These are phyloP conservation scores for Neonectria punicea DNA, from an alignment of 2,329 filamentous ascomycete species.

Conservation along the genomic window DNA sequence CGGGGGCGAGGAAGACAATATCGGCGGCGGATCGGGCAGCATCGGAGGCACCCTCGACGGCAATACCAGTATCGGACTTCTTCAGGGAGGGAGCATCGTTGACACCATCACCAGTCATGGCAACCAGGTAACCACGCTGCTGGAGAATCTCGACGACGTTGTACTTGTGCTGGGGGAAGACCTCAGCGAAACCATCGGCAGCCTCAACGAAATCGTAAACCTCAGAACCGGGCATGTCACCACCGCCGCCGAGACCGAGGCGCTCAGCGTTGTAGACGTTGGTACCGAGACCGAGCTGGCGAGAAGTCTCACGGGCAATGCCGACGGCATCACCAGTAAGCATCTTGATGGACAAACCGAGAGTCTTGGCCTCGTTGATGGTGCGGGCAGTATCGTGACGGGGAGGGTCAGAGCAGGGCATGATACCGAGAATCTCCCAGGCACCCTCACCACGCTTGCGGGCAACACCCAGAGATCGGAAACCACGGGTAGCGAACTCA, in stretches of 20 bases:
- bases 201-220: slow-evolving; percentile 96
- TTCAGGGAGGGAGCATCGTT: slow-evolving; percentile 93
- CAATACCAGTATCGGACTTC: slow-evolving; percentile 96
- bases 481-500: slow-evolving; percentile 91
- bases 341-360: slow-evolving; percentile 95
- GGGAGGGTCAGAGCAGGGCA: slow-evolving; percentile 93
- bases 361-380: slow-evolving; percentile 86
- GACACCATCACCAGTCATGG: slow-evolving; percentile 96
- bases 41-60: slow-evolving; percentile 91
- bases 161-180: slow-evolving; percentile 93
- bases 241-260: slow-evolving; percentile 87
- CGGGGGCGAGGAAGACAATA: slow-evolving; percentile 92
- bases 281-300: slow-evolving; percentile 89
- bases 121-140: slow-evolving; percentile 91
- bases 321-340: slow-evolving; percentile 94
- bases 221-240: slow-evolving; percentile 93
- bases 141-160: slow-evolving; percentile 83
- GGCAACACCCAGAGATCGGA: slow-evolving; percentile 92
- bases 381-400: slow-evolving; percentile 91
- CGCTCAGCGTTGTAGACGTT: slow-evolving; percentile 95
- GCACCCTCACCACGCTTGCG: slow-evolving; percentile 83
- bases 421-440: slow-evolving; percentile 95
- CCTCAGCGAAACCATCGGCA: slow-evolving; percentile 93
- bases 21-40: slow-evolving; percentile 91
- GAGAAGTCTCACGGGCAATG: slow-evolving; percentile 91